Percentiles rank a stretch among this genome's conserved stretches.
These are phyloP conservation scores for Alternaria sp. DNA, from an alignment of 2,329 filamentous ascomycete genomes.

Conservation along the genomic window DNA sequence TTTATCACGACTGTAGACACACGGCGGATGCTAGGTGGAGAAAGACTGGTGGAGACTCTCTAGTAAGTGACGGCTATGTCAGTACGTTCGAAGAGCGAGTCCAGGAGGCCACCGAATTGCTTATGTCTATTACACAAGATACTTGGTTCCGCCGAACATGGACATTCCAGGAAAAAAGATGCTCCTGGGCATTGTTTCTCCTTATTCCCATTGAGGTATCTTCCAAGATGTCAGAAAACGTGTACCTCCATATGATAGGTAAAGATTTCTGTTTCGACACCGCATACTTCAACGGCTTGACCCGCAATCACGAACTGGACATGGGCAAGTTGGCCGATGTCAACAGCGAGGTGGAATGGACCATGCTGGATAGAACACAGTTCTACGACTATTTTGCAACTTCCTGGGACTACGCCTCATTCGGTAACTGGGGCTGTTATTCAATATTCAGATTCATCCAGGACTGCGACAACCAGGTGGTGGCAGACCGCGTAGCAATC, in stretches of 20 bases:
- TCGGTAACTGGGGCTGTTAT: background rate
- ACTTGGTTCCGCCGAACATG: background rate
- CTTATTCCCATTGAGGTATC: background rate
- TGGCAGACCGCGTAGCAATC: background rate
- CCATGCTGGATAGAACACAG: rapidly evolving
- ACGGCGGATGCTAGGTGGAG: too few species aligned
- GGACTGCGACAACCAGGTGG: background rate
- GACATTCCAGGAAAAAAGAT: background rate
- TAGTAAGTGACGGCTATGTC: too few species aligned
- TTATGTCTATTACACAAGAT: too few species aligned
- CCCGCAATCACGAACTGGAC: too few species aligned
- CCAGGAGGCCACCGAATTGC: too few species aligned
- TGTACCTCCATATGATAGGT: background rate
- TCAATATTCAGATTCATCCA: background rate
- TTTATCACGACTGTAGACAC: background rate
- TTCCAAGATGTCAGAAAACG: background rate
- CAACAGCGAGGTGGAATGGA: too few species aligned
- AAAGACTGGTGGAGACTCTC: too few species aligned
- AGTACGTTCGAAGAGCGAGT: too few species aligned
- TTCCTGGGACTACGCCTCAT: background rate
- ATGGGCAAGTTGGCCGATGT: too few species aligned
- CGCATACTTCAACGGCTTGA: background rate
- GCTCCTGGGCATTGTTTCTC: background rate
- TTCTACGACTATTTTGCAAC: background rate
- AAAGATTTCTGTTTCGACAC: background rate